Evolutionary conservation across 148 eudicot genomes (phyloP).

Genomic region (Spergularia marina): DNA sequence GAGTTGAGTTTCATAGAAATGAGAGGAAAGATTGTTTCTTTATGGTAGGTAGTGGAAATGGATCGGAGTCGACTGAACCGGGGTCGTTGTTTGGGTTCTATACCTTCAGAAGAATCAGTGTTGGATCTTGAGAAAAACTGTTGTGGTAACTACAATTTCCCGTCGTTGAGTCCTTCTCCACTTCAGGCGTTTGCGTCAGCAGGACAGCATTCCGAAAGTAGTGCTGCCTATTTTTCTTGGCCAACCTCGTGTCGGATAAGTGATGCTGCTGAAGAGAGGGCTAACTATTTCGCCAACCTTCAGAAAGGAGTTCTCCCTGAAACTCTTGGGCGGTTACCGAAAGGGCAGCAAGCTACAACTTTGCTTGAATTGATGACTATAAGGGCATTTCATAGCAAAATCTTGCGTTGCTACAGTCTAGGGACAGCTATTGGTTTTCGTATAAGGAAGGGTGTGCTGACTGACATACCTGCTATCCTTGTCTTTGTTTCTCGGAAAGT

Average conservation of each 20-base stretch:
- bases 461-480: constrained; percentile 87
- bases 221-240: constrained; percentile 93
- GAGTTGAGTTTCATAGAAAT: background rate
- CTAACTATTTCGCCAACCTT: constrained; percentile 86
- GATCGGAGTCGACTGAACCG: constrained; percentile 56
- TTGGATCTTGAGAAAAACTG: constrained; percentile 72
- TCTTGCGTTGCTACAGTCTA: constrained; percentile 91
- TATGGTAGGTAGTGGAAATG: constrained; percentile 43
- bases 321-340: constrained; percentile 66
- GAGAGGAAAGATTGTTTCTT: constrained; percentile 6
- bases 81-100: constrained; percentile 61
- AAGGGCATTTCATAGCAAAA: constrained; percentile 95
- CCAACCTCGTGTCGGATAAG: constrained; percentile 78
- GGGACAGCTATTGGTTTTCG: constrained; percentile 98
- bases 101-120: constrained; percentile 89
- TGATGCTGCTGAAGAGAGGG: constrained; percentile 94
- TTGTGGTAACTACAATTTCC: constrained; percentile 53
- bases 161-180: constrained; percentile 79
- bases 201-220: constrained; percentile 87
- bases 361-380: constrained; percentile 96
- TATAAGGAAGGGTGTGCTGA: constrained; percentile 79
- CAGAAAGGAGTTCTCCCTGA: constrained; percentile 92
- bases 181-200: constrained; percentile 81
- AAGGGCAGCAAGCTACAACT: constrained; percentile 86
- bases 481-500: constrained; percentile 96